phyloP scores from a whole-genome alignment of 805 yeast species.

The Kazachstania taianensis region DNA sequence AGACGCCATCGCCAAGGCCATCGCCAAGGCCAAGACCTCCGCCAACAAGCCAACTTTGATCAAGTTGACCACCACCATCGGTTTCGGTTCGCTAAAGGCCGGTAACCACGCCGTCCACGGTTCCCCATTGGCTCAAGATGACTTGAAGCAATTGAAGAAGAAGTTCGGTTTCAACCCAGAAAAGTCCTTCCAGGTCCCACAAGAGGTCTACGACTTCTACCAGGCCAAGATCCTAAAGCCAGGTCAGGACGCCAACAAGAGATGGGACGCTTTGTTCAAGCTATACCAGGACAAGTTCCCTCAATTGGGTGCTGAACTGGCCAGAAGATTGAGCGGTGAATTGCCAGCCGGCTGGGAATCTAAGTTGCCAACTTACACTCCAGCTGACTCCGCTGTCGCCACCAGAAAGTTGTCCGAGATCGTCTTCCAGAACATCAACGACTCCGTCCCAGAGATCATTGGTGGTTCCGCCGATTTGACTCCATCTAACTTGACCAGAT shows the following conservation, averaged over 20 bases:
- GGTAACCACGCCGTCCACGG: conserved; percentile 96
- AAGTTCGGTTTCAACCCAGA: conserved; percentile 84
- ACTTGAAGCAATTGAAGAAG: conserved; percentile 74
- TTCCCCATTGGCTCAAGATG: conserved; percentile 89
- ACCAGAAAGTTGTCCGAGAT: conserved; percentile 89
- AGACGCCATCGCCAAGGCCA: conserved; percentile 58
- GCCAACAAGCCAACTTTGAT: conserved; percentile 80
- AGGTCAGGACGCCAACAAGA: conserved; percentile 58
- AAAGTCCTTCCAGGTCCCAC: conserved; percentile 66
- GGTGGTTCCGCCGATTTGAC: conserved; percentile 99
- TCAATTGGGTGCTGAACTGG: conserved; percentile 64
- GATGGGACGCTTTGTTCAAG: conserved; percentile 62
- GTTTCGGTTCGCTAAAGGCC: conserved; percentile 76
- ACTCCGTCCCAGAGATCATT: conserved; percentile 71
- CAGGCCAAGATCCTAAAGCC: conserved; percentile 41
- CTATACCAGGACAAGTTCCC: conserved; percentile 64
- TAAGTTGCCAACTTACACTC: conserved; percentile 67
- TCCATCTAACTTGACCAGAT: conserved; percentile 90
- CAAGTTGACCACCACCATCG: conserved; percentile 83
- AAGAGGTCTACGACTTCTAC: conserved; percentile 71
- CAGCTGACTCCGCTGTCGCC: conserved; percentile 76
- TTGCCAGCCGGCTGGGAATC: conserved; percentile 78
- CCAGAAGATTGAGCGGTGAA: conserved; percentile 66
- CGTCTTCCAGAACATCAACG: conserved; percentile 53
- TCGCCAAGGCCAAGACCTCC: conserved; percentile 70